phyloP scores from a whole-genome alignment of 2,329 filamentous ascomycete genomes.

The Alternaria conjuncta region DNA sequence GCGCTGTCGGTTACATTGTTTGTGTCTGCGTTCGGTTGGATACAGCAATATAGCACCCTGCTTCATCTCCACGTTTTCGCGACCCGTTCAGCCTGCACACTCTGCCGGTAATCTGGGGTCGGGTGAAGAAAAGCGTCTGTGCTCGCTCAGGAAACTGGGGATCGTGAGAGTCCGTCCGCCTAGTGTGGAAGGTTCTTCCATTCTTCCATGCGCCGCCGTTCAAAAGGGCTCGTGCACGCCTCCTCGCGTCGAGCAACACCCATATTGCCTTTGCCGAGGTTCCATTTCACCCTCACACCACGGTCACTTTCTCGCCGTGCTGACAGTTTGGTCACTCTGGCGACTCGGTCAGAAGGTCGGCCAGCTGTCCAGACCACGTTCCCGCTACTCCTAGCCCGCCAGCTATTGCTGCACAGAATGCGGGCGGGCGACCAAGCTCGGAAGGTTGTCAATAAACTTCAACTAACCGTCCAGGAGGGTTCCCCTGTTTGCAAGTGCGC shows the following conservation, averaged over 20 bases:
- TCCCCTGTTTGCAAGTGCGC: not conserved
- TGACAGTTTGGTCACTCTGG: not conserved
- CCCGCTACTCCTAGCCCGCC: not conserved
- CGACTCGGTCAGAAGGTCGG: not conserved
- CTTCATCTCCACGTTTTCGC: conserved; percentile 10
- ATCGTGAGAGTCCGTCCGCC: conserved; percentile 2
- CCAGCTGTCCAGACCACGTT: not conserved
- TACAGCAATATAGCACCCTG: not conserved
- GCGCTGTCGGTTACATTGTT: conserved; percentile 6
- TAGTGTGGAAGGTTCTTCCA: conserved; percentile 18
- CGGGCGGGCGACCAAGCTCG: not conserved
- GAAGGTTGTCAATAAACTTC: not conserved
- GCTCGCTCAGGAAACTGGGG: conserved; percentile 14
- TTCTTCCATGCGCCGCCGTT: conserved; percentile 14
- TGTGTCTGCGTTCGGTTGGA: conserved; percentile 12
- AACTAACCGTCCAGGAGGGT: not conserved
- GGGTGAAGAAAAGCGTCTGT: conserved; percentile 7
- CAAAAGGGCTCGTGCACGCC: not conserved
- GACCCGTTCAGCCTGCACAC: conserved; percentile 18
- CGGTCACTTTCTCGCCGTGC: not conserved
- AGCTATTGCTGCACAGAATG: conserved; percentile 1
- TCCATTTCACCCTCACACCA: not conserved
- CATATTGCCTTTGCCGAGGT: conserved; percentile 1
- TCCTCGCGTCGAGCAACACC: conserved; percentile 8
- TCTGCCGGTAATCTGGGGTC: conserved; percentile 22